phyloP scores from a whole-genome alignment of 352 stramenopile genomes.

The Globisporangium lucens region DNA sequence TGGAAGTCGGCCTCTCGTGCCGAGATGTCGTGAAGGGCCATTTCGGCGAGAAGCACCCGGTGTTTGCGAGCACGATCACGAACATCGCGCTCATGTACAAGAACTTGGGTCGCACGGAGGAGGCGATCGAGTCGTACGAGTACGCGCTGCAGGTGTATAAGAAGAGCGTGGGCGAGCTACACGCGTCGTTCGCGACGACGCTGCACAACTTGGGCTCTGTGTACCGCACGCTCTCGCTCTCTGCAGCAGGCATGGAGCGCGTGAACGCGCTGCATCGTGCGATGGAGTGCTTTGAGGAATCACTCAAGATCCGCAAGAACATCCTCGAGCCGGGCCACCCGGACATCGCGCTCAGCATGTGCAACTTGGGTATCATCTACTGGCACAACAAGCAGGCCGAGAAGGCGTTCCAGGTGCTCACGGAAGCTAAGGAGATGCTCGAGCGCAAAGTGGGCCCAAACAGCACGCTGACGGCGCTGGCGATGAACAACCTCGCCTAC shows the following conservation, averaged over 20 bases:
- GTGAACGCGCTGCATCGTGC: conserved; percentile 60
- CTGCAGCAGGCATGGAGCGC: conserved; percentile 62
- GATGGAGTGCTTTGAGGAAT: conserved; percentile 78
- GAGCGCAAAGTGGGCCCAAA: conserved; percentile 53
- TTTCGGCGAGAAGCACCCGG: conserved; percentile 74
- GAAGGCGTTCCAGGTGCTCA: conserved; percentile 59
- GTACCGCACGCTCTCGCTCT: conserved; percentile 60
- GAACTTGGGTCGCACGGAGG: conserved; percentile 70
- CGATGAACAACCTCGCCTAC: conserved; percentile 83
- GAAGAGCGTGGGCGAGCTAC: conserved; percentile 69
- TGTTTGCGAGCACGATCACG: conserved; percentile 82
- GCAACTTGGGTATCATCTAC: conserved; percentile 78
- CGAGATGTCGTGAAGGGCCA: conserved; percentile 69
- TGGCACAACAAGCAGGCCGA: conserved; percentile 79
- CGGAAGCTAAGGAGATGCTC: conserved; percentile 55
- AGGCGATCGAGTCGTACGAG: conserved; percentile 80
- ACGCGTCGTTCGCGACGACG: conserved; percentile 82
- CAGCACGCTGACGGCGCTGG: conserved; percentile 67
- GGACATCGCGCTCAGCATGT: conserved; percentile 80
- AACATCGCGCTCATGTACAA: conserved; percentile 90
- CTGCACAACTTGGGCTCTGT: conserved; percentile 80
- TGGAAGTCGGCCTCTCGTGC: conserved; percentile 66
- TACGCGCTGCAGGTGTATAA: conserved; percentile 81
- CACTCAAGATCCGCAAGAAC: conserved; percentile 63
- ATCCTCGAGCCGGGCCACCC: conserved; percentile 74